Base-by-base conservation (phyloP, 2,329 filamentous ascomycete genomes). In the Phialocephala sp. region DNA sequence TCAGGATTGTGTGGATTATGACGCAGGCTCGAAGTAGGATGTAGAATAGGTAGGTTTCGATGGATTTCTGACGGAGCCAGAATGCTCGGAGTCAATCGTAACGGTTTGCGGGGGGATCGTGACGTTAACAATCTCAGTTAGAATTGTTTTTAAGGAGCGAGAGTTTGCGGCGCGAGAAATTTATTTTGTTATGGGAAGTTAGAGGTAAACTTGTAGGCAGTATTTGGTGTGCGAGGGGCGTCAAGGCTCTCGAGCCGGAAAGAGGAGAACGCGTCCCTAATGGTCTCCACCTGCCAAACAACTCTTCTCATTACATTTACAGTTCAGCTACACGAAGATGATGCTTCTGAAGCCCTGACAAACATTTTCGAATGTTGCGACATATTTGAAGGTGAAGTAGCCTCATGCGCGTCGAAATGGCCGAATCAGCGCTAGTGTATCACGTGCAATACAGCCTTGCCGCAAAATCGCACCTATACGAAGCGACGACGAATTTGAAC, bases 101-200 rank as follows among this genome's bases (percentile, higher is more conserved):
- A 35, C 20, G 18, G 24, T 54, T 35, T 54, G 50, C 24, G 24
- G 8, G 15, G 14, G 18, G 4, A 32, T 15, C 11, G 22, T 39
- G 47, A 37, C 22, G 52, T 5, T 6, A 6, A n/a, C 24, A 32
- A 32, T 58, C 54, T 5, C 27, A 32, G 50, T 47, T 36, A 39
- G 37, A 58, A 39, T 58, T 58, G 54, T 58, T 58, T 58, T 52
- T 35, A 32, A 58, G 47, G 27, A 63, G 54, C 27, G 32, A 54
- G 50, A 54, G 50, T 35, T 54, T 54, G 50, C 32, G 50, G 11
- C 8, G 50, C 8, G 27, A 14, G 22, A 27, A 11, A 54, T 1
- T 50, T 22, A 32, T 32, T 18, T 27, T 2, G 50, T 54, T 54
- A 54, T 12, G 50, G 12, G 14, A 27, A 3, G 27, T 54, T 35